Conservation (phyloP, 495 filamentous ascomycete species). For the Aspergillus indologenus region DNA sequence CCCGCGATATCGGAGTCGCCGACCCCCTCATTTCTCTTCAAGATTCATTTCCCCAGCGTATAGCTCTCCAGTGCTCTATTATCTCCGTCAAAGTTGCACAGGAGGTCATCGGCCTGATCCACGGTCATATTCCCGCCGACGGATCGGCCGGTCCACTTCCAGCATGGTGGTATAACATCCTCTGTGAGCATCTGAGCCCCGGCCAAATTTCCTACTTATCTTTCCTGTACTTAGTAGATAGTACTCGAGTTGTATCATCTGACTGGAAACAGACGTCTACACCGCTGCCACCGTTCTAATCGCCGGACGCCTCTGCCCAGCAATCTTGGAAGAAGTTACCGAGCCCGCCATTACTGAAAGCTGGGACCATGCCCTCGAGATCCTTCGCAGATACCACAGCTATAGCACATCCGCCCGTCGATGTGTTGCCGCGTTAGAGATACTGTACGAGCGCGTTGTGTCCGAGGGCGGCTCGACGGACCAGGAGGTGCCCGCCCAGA, state of each 20-base stretch:
- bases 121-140: slow-evolving; percentile 32
- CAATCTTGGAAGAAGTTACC: slow-evolving; percentile 30
- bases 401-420: slow-evolving; percentile 36
- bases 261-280: slow-evolving; percentile 28
- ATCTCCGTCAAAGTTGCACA: slow-evolving; percentile 39
- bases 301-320: slow-evolving; percentile 31
- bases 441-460: slow-evolving; percentile 35
- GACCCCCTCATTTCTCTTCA: slow-evolving; percentile 26
- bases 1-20: slow-evolving; percentile 22
- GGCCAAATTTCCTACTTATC: too few relatives aligned
- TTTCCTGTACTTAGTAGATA: too few relatives aligned
- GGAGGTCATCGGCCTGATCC: slow-evolving; percentile 35
- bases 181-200: slow-evolving; percentile 35
- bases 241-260: too few relatives aligned
- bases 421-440: slow-evolving; percentile 39
- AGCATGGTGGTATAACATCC: slow-evolving; percentile 43
- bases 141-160: slow-evolving; percentile 35
- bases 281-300: slow-evolving; percentile 40
- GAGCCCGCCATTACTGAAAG: slow-evolving; percentile 26
- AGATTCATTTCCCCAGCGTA: slow-evolving; percentile 37
- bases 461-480: slow-evolving; percentile 17
- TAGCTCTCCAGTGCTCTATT: slow-evolving; percentile 37
- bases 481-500: neutral
- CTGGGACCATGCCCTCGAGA: slow-evolving; percentile 34
- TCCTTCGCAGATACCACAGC: slow-evolving; percentile 35